Percentiles rank a stretch among this genome's conserved stretches.
These are phyloP conservation scores for Platismatia glauca DNA, from an alignment of 495 filamentous ascomycete species.

Conservation along the genomic window DNA sequence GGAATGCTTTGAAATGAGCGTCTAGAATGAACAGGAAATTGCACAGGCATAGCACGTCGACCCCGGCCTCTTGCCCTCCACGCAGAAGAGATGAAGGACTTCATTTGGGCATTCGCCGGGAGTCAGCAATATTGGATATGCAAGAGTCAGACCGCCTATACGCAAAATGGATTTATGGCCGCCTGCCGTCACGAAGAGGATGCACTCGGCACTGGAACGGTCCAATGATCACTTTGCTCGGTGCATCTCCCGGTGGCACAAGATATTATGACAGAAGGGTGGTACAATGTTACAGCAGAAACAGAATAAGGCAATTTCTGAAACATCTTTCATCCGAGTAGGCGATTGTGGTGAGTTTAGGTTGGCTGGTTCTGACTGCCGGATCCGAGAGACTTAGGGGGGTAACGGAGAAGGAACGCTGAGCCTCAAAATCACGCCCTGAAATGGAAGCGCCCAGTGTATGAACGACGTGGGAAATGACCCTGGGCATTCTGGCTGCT, in stretches of 20 bases:
- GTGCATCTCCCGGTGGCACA: not conserved
- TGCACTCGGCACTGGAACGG: not conserved
- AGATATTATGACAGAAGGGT: not conserved
- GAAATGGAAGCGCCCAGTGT: not conserved
- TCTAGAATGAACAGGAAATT: not conserved
- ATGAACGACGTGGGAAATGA: not conserved
- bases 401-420: not conserved
- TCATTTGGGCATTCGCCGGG: not conserved
- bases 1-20: not conserved
- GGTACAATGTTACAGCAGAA: not conserved
- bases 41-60: not conserved
- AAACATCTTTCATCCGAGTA: not conserved
- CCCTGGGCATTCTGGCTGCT: not conserved
- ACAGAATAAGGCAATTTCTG: not conserved
- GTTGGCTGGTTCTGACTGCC: not conserved
- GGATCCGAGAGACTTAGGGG: not conserved
- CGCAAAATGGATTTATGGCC: not conserved
- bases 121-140: too few relatives aligned
- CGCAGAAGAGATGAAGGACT: not conserved
- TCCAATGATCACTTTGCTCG: not conserved
- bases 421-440: not conserved
- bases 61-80: not conserved
- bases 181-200: not conserved
- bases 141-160: not conserved
- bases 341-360: not conserved